Base-by-base conservation (phyloP, 139 green algal genomes). In the Haematococcus lacustris region DNA sequence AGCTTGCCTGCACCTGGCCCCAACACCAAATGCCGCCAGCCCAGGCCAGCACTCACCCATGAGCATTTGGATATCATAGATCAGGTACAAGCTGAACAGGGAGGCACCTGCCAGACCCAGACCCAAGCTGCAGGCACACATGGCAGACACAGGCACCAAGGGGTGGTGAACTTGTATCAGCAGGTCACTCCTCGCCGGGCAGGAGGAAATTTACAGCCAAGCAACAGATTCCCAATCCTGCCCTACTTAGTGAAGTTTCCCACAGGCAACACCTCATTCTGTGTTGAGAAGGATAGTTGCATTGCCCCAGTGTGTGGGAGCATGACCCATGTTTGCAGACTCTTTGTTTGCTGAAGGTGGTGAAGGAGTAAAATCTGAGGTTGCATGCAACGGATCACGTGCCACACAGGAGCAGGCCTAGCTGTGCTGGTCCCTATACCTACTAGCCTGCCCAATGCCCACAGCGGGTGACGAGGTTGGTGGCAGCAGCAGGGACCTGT, bases 31-130 rank as follows among this genome's bases (percentile, higher is more conserved):
- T n/a, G n/a, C n/a, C n/a, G n/a, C n/a, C n/a, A n/a, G n/a, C n/a
- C n/a, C n/a, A n/a, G n/a, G n/a, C n/a, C n/a, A n/a, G n/a, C n/a
- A n/a, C 33, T 39, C 61, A 7, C 61, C 61, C n/a, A 30, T 39
- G 40, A 39, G 26, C 66, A 60, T 33, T 50, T 73, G 65, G 53
- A 85, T 60, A 64, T 85, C 79, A 59, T 70, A 76, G 3, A 80
- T 53, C 25, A 82, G 30, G 61, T 78, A 85, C 2, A 62, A 65
- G 53, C 47, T 61, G 63, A 85, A 85, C 39, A 85, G 61, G 40
- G 80, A 39, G 4, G 79, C 79, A 0, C 75, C 75, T 23, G 71
- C 63, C 35, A 70, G 5, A 28, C 33, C 33, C 64, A 70, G 13
- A 38, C 21, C 37, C 9, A 70, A 6, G 25, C 64, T 70, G 64